phyloP scores from a whole-genome alignment of 2,329 filamentous ascomycete genomes.

The Colletotrichum lindemuthianum region DNA sequence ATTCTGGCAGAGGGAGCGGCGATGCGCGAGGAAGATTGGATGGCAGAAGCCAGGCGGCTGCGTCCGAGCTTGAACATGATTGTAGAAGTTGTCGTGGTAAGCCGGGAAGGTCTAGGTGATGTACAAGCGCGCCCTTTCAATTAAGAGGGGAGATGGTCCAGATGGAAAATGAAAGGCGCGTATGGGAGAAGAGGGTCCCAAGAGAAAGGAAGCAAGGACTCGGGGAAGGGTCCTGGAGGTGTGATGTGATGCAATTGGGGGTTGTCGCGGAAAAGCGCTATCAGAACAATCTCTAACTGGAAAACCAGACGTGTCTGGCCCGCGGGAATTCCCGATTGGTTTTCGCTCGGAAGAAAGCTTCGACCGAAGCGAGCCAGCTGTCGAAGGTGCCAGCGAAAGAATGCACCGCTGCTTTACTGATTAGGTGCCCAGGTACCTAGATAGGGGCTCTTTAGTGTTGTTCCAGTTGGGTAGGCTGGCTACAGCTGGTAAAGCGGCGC shows the following conservation, averaged over 20 bases:
- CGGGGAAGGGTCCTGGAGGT: slow-evolving; percentile 11
- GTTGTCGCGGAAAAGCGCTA: slow-evolving; percentile 31
- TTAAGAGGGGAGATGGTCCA: slow-evolving; percentile 22
- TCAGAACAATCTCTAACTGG: slow-evolving; percentile 31
- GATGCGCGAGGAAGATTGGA: slow-evolving; percentile 71
- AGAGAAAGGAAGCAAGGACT: slow-evolving; percentile 26
- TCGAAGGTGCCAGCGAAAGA: slow-evolving; percentile 14
- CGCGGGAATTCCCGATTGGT: slow-evolving; percentile 35
- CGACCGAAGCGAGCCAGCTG: slow-evolving; percentile 30
- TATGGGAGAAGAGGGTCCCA: slow-evolving; percentile 28
- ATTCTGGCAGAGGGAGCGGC: slow-evolving; percentile 62
- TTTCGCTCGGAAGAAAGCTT: slow-evolving; percentile 33
- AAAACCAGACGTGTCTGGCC: slow-evolving; percentile 34
- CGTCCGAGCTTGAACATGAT: slow-evolving; percentile 91
- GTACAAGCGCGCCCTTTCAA: slow-evolving; percentile 22
- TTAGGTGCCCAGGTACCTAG: neutral
- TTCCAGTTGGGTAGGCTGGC: neutral
- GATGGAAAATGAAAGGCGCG: slow-evolving; percentile 11
- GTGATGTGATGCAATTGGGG: slow-evolving; percentile 35
- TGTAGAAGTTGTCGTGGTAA: slow-evolving; percentile 17
- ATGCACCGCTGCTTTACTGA: slow-evolving; percentile 6
- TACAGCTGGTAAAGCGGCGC: slow-evolving; percentile 7
- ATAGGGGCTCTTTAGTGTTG: no score
- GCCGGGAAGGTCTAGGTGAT: slow-evolving; percentile 1
- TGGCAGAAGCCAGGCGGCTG: slow-evolving; percentile 80